Evolutionary conservation across 192 early-diverging fungal species (phyloP), one percentile per base, ranked within the genome.

Genomic region (Backusella parvicylindrica): DNA sequence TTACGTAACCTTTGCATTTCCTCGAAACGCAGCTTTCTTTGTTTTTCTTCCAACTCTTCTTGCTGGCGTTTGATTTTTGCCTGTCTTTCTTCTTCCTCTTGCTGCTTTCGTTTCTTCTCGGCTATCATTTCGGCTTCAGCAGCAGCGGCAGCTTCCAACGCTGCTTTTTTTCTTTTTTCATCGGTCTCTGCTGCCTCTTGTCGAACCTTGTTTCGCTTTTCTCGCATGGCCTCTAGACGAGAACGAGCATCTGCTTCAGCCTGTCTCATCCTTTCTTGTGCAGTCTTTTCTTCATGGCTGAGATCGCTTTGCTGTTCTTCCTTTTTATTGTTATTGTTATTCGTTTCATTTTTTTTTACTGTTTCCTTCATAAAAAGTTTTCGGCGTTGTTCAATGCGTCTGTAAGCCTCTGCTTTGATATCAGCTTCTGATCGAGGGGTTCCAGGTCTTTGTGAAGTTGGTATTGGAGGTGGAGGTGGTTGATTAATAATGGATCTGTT

Each of bases 401-500:
- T 82, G 21, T 87, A 79, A 1, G 84, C 85, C 75, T 87, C 84
- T 16, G 85, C 86, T 47, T 84, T 79, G 60, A 89, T 88, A 56
- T 87, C 88, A 36, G 84, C 84, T 4, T 84, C 80, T 8, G 88
- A 79, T 69, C 75, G 73, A 38, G 74, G 73, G 0, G 81, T 73
- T 23, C 40, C 65, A 47, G 75, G 77, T 40, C 74, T 36, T 26
- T 70, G 38, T 15, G 77, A 74, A 3, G 81, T 76, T 23, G 77
- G 81, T 30, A 79, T 38, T 3, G 81, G 81, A 15, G 79, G 79
- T 15, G 79, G 75, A 2, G 43, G 32, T 8, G 37, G 30, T 18
- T 66, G 43, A n/a, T 47, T 47, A 4, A 47, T 6, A 4, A 47
- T 16, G 43, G 43, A 21, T 47, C 43, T 47, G 18, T 47, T 47